Conservation (phyloP, 371 early-diverging fungal species). For the Cokeromyces recurvatus region DNA sequence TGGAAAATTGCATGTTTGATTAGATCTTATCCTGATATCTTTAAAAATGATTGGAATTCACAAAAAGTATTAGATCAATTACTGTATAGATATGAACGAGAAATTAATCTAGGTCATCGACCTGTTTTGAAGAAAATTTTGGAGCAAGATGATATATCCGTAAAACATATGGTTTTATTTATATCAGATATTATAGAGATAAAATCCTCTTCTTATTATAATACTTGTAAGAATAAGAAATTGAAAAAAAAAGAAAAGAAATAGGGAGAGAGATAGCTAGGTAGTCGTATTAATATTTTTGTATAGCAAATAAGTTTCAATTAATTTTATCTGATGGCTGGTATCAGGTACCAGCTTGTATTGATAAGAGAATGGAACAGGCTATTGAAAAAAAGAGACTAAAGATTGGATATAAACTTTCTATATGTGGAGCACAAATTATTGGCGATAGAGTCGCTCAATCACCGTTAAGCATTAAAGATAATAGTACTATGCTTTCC, state of each 20-base stretch:
- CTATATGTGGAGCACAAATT: constrained; percentile 64
- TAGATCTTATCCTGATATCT: constrained; percentile 51
- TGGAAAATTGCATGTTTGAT: constrained; percentile 70
- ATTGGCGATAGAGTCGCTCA: constrained; percentile 30
- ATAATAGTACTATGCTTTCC: constrained; percentile 17
- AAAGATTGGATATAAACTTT: constrained; percentile 62
- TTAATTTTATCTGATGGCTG: constrained; percentile 77
- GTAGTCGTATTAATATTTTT: no score
- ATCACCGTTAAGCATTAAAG: constrained; percentile 21
- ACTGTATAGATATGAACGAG: constrained; percentile 64
- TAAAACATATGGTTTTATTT: constrained; percentile 62
- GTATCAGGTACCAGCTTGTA: constrained; percentile 58
- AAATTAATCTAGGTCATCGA: constrained; percentile 62
- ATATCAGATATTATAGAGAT: constrained; percentile 49
- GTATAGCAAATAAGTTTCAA: no score
- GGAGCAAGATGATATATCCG: constrained; percentile 64
- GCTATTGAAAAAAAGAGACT: constrained; percentile 43
- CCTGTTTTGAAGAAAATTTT: constrained; percentile 65
- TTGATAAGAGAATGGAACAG: constrained; percentile 53
- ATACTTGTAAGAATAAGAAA: constrained; percentile 17
- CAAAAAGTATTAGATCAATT: constrained; percentile 55
- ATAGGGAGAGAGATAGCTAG: no score
- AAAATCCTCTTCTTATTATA: not conserved
- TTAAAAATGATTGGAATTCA: constrained; percentile 39
- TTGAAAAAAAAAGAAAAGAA: no score